A percentile compares a stretch with the other conserved stretches of the same genome.
phyloP scores from a whole-genome alignment of 768 basidiomycete species.

The Lepiota brunneoincarnata region DNA sequence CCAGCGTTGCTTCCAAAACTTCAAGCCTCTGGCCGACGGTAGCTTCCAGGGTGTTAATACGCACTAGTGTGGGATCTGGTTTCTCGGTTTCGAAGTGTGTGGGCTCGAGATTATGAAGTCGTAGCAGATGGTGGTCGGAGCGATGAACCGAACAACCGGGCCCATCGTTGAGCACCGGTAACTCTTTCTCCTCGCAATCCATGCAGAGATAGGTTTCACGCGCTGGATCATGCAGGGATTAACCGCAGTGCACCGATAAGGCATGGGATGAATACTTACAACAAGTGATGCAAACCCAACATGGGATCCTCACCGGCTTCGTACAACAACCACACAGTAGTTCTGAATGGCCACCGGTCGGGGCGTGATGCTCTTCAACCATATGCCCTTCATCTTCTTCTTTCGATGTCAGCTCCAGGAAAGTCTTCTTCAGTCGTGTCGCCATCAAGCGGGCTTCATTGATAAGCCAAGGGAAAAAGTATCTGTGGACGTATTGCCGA shows the following conservation, averaged over 20 bases:
- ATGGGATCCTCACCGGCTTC: slow-evolving; percentile 2
- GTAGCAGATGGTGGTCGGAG: slow-evolving; percentile 1
- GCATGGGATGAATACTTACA: neutral
- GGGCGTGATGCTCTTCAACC: neutral
- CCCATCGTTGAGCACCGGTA: neutral
- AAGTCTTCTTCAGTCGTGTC: slow-evolving; percentile 3
- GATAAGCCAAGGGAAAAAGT: slow-evolving; percentile 3
- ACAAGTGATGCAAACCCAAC: slow-evolving; percentile 13
- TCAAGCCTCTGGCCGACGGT: neutral
- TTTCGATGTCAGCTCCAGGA: neutral
- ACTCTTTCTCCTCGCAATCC: slow-evolving; percentile 5
- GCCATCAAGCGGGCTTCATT: neutral
- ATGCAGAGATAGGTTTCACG: slow-evolving; percentile 5
- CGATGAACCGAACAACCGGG: neutral
- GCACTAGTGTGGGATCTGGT: neutral
- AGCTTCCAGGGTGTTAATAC: neutral
- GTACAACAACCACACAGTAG: slow-evolving; percentile 9
- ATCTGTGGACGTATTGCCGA: neutral
- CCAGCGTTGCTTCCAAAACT: neutral
- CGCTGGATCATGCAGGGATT: neutral
- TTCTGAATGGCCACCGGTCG: neutral
- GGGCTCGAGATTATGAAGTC: neutral
- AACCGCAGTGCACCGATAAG: neutral
- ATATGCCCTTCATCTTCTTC: neutral
- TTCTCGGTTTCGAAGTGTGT: slow-evolving; percentile 1